phyloP scores from a whole-genome alignment of 208 protist genomes.

The Wallacemonas sp. region DNA sequence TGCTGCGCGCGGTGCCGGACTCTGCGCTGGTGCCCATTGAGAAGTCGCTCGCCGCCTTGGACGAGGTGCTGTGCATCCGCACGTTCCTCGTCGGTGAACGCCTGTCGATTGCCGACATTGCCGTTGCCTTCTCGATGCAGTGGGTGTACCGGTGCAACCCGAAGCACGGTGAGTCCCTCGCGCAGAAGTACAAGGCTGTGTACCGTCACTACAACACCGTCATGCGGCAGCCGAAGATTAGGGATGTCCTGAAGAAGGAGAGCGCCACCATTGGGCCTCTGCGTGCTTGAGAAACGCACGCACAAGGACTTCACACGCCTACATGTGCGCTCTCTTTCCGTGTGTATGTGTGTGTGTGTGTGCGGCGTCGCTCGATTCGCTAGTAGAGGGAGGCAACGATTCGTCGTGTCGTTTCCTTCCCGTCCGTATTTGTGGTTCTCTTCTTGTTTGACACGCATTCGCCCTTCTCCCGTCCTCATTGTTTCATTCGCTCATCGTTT shows the following conservation, averaged over 20 bases:
- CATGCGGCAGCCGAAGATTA: slow-evolving; percentile 69
- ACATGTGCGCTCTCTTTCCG: neutral
- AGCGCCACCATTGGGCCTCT: slow-evolving; percentile 42
- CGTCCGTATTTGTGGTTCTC: neutral
- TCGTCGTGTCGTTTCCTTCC: slow-evolving; percentile 1
- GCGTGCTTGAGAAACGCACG: slow-evolving; percentile 12
- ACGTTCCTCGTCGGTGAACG: slow-evolving; percentile 86
- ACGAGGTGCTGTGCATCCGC: slow-evolving; percentile 61
- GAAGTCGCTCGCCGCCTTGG: slow-evolving; percentile 44
- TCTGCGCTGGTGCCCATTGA: slow-evolving; percentile 35
- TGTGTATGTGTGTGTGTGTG: neutral
- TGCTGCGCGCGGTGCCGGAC: slow-evolving; percentile 15
- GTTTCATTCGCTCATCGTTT: neutral
- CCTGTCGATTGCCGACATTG: slow-evolving; percentile 77
- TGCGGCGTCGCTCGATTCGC: neutral
- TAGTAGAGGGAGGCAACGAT: neutral
- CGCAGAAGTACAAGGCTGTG: slow-evolving; percentile 54
- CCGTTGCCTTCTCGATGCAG: slow-evolving; percentile 67
- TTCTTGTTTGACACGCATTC: neutral
- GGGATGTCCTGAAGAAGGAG: slow-evolving; percentile 55
- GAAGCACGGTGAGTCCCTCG: slow-evolving; percentile 45
- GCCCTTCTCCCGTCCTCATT: neutral
- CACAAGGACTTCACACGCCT: neutral
- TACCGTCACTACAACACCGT: slow-evolving; percentile 84
- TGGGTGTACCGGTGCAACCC: slow-evolving; percentile 59